Conservation (phyloP, 768 basidiomycete species). For the Mycena floridula region DNA sequence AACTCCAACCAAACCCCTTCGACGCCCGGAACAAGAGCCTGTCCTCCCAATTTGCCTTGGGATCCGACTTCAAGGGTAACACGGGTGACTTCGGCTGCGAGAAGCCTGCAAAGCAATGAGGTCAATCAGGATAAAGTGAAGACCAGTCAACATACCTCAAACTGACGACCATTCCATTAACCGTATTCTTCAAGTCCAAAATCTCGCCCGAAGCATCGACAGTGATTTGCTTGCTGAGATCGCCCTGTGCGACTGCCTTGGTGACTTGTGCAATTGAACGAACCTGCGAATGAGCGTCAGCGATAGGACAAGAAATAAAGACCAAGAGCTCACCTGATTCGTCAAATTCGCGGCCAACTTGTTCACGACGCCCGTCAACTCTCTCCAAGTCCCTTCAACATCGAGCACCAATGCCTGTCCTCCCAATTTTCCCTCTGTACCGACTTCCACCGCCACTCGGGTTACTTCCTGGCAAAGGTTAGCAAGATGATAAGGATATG, state of each 20-base stretch:
- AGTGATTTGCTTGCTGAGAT: conserved; percentile 85
- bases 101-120: conserved; percentile 37
- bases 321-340: conserved; percentile 52
- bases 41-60: conserved; percentile 85
- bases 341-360: conserved; percentile 53
- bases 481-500: not conserved
- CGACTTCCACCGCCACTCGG: conserved; percentile 83
- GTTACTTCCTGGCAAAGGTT: conserved; percentile 89
- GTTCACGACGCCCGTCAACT: conserved; percentile 72
- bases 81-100: conserved; percentile 79
- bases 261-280: conserved; percentile 51
- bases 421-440: conserved; percentile 79
- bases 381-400: conserved; percentile 88
- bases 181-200: conserved; percentile 66
- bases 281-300: conserved; percentile 5
- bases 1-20: conserved; percentile 90
- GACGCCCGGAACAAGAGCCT: conserved; percentile 83
- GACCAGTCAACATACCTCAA: conserved; percentile 11
- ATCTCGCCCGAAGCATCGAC: conserved; percentile 92
- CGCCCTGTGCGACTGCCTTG: conserved; percentile 80
- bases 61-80: conserved; percentile 84
- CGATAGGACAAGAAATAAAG: conserved; percentile 26
- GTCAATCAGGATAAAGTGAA: not conserved
- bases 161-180: conserved; percentile 55
- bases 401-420: conserved; percentile 83